phyloP scores from a whole-genome alignment of 2,329 filamentous ascomycete species.

The Alternaria dauci region DNA sequence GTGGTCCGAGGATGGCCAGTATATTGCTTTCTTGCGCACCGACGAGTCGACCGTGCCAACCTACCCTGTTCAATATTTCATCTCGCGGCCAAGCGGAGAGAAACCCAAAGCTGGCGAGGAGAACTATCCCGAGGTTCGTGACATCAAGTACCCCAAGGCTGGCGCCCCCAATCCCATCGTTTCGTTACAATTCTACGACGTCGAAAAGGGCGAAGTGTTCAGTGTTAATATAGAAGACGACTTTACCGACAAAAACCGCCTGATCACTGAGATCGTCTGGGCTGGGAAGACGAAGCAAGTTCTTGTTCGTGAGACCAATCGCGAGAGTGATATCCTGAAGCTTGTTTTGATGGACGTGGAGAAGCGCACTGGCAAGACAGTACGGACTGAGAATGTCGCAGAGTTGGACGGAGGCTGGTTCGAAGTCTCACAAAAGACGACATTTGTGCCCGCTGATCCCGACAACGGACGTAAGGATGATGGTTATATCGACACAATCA shows the following conservation, averaged over 20 bases:
- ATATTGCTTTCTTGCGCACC: constrained; percentile 88
- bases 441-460: constrained; percentile 84
- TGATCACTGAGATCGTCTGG: constrained; percentile 95
- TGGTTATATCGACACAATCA: constrained; percentile 91
- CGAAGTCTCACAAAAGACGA: constrained; percentile 87
- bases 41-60: constrained; percentile 92
- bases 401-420: constrained; percentile 97
- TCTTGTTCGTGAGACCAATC: constrained; percentile 89
- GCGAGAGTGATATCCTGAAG: constrained; percentile 89
- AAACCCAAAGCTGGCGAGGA: constrained; percentile 75
- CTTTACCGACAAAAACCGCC: constrained; percentile 80
- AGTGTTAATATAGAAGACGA: constrained; percentile 78
- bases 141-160: constrained; percentile 98
- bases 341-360: constrained; percentile 85
- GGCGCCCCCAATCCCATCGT: constrained; percentile 93
- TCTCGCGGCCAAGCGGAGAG: constrained; percentile 82
- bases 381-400: constrained; percentile 80
- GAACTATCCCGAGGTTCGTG: constrained; percentile 85
- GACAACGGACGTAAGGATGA: constrained; percentile 77
- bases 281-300: constrained; percentile 77
- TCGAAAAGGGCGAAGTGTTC: constrained; percentile 79
- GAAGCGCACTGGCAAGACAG: constrained; percentile 75
- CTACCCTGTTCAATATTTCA: constrained; percentile 92
- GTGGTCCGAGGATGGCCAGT: constrained; percentile 93
- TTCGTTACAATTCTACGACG: constrained; percentile 86